A percentile compares a stretch with the other conserved stretches of the same genome.
phyloP scores from a whole-genome alignment of 2,329 filamentous ascomycete genomes.

The Neonectria magnoliae region DNA sequence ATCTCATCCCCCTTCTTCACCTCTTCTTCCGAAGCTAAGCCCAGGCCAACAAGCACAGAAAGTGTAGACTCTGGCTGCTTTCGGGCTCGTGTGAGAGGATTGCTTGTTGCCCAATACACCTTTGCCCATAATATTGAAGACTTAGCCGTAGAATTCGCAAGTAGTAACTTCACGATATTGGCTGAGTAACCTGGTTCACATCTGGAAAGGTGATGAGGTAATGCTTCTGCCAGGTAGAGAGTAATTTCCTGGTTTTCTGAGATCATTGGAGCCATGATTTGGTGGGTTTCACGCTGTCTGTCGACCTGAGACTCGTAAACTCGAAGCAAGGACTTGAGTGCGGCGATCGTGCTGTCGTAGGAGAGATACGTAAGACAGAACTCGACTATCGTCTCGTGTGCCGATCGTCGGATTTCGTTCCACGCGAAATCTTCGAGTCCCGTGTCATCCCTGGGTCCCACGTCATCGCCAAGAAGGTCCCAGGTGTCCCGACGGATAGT shows the following conservation, averaged over 20 bases:
- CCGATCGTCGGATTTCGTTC: not conserved
- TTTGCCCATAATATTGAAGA: not conserved
- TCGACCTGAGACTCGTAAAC: not conserved
- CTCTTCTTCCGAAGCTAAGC: not conserved
- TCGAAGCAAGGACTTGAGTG: not conserved
- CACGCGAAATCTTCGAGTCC: not conserved
- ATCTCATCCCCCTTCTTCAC: not conserved
- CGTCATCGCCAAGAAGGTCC: not conserved
- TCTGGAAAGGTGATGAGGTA: not conserved
- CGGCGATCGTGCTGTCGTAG: not conserved
- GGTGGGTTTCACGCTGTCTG: not conserved
- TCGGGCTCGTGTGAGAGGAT: not conserved
- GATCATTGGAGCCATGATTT: not conserved
- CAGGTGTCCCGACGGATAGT: not conserved
- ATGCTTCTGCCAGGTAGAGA: not conserved
- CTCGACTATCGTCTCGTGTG: not conserved
- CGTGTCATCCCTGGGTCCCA: not conserved
- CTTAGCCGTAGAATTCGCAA: too few relatives aligned
- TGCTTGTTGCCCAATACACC: not conserved
- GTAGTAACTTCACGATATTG: not conserved
- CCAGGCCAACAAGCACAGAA: not conserved
- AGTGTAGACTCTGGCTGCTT: not conserved
- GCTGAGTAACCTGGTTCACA: not conserved
- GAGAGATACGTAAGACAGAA: not conserved
- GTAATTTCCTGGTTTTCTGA: not conserved